phyloP scores from a whole-genome alignment of 2,329 filamentous ascomycete genomes.

The Orbilia brochopaga region DNA sequence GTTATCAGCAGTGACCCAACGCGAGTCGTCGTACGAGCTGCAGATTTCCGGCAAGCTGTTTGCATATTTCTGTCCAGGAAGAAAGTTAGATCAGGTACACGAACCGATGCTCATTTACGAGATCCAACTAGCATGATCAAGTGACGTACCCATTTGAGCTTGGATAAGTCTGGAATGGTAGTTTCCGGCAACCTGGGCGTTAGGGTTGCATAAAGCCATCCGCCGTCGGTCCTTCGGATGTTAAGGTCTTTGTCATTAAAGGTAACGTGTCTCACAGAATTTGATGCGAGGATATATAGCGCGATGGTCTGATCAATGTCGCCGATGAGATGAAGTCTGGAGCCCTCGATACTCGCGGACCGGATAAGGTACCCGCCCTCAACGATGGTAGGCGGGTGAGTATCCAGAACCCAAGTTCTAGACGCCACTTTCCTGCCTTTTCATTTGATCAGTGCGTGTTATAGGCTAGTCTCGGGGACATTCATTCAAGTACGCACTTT shows the following conservation, averaged over 20 bases:
- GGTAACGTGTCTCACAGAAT: constrained; percentile 62
- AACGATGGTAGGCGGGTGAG: constrained; percentile 62
- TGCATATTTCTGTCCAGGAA: constrained; percentile 64
- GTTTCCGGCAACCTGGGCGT: constrained; percentile 62
- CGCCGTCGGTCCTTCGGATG: constrained; percentile 57
- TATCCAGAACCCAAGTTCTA: constrained; percentile 42
- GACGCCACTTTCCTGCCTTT: constrained; percentile 33
- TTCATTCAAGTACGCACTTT: constrained; percentile 3
- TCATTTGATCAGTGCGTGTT: neutral
- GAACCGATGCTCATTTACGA: no score
- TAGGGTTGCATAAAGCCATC: constrained; percentile 63
- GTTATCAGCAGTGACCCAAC: constrained; percentile 69
- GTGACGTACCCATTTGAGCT: constrained; percentile 64
- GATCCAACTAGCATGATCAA: no score
- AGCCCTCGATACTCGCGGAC: constrained; percentile 64
- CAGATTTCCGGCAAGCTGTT: constrained; percentile 74
- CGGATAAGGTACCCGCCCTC: constrained; percentile 71
- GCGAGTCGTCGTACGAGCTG: constrained; percentile 69
- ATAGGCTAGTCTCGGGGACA: neutral
- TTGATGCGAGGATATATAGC: constrained; percentile 71
- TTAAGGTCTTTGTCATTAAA: constrained; percentile 65
- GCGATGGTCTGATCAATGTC: constrained; percentile 74
- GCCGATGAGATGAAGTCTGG: constrained; percentile 68
- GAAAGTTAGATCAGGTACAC: neutral
- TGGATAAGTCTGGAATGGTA: constrained; percentile 65